A percentile compares a stretch with the other conserved stretches of the same genome.
Evolutionary conservation across 495 filamentous ascomycete species (phyloP).

Genomic region (Glarea lozoyensis): DNA sequence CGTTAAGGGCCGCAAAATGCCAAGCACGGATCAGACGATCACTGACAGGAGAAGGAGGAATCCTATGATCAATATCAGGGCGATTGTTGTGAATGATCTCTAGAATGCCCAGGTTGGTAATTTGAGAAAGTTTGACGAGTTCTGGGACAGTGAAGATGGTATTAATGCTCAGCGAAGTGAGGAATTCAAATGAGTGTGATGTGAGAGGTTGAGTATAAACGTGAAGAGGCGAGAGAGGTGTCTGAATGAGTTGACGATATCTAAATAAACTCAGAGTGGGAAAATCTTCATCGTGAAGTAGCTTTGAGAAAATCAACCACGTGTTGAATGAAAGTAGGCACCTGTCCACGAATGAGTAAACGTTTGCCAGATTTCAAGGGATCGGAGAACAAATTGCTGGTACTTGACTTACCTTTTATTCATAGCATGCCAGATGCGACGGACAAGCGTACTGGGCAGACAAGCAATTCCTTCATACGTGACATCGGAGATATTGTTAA

Average conservation of each 20-base stretch:
- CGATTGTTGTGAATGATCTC: conserved; percentile 15
- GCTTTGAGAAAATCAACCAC: conserved; percentile 16
- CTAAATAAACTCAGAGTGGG: conserved; percentile 1
- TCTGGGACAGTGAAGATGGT: conserved; percentile 9
- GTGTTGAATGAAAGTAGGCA: conserved; percentile 12
- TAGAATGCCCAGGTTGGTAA: conserved; percentile 16
- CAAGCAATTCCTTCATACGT: conserved; percentile 5
- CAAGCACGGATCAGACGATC: conserved; percentile 19
- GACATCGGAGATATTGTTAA: conserved; percentile 8
- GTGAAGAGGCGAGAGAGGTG: conserved; percentile 8
- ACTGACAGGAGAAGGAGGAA: background rate
- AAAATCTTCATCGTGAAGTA: background rate
- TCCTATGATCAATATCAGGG: background rate
- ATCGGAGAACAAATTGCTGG: background rate
- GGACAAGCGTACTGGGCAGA: conserved; percentile 2
- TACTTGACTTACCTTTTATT: conserved; percentile 7
- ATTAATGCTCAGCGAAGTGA: conserved; percentile 16
- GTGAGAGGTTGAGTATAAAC: conserved; percentile 15
- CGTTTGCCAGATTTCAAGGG: background rate
- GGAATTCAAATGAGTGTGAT: conserved; percentile 16
- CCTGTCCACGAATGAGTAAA: conserved; percentile 1
- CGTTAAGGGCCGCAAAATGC: conserved; percentile 11
- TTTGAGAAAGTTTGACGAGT: conserved; percentile 15
- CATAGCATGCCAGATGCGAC: conserved; percentile 9
- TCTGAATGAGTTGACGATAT: conserved; percentile 7